Evolutionary conservation across 2,329 filamentous ascomycete species (phyloP).

Genomic region (Lasiodiplodia sp.): DNA sequence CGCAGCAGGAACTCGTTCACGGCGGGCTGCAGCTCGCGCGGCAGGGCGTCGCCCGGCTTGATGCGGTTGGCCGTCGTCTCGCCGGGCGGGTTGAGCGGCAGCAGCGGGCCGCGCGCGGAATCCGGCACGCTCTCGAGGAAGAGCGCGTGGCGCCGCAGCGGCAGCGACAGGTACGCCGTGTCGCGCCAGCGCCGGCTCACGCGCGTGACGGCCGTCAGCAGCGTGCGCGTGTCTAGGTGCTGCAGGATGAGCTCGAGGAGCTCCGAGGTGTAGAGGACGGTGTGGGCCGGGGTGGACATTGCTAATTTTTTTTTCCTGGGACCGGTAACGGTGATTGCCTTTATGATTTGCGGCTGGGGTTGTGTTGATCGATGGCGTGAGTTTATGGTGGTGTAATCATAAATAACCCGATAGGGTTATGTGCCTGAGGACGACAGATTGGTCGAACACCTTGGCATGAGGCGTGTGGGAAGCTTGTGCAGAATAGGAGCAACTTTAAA

Average conservation of each 20-base stretch:
- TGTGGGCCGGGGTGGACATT: not conserved
- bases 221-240: slow-evolving; percentile 1
- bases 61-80: not conserved
- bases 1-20: slow-evolving; percentile 6
- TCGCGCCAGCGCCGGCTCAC: slow-evolving; percentile 10
- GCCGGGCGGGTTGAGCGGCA: slow-evolving; percentile 7
- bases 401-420: not conserved
- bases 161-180: not conserved
- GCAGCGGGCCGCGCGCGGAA: not conserved
- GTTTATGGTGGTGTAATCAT: not conserved
- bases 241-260: slow-evolving; percentile 28
- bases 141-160: slow-evolving; percentile 15
- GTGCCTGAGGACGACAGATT: not conserved
- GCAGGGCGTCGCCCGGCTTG: not conserved
- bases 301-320: not conserved
- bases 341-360: not conserved
- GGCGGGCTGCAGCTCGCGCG: not conserved
- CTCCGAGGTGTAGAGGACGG: slow-evolving; percentile 23
- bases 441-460: not conserved
- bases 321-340: slow-evolving; percentile 1
- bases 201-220: not conserved
- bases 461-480: not conserved
- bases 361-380: not conserved
- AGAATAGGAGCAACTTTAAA: not conserved
- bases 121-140: slow-evolving; percentile 12